A percentile compares a stretch with the other conserved stretches of the same genome.
Conservation (phyloP, 148 eudicot genomes). For the Tetragonia tetragonoides region DNA sequence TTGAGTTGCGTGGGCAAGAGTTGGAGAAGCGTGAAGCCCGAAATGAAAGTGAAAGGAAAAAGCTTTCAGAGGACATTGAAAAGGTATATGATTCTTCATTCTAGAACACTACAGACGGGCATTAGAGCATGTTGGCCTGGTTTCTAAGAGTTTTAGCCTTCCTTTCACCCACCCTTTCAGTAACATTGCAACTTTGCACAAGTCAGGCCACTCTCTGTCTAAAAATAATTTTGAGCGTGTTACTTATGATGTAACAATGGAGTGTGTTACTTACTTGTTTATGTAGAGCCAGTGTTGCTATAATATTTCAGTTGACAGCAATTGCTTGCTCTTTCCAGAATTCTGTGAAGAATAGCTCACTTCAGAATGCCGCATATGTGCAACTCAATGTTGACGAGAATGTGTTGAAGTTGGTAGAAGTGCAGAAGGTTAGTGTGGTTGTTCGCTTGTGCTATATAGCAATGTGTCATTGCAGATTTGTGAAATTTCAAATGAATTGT, state of each 20-base stretch:
- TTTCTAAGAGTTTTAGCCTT: too few relatives aligned
- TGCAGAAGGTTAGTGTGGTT: constrained; percentile 57
- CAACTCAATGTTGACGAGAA: constrained; percentile 75
- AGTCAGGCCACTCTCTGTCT: neutral
- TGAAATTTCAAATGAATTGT: neutral
- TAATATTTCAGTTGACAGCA: constrained; percentile 8
- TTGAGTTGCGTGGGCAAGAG: constrained; percentile 69
- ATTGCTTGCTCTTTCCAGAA: constrained; percentile 43
- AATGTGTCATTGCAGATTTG: constrained; percentile 5
- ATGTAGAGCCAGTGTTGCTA: neutral
- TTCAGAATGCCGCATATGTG: constrained; percentile 65
- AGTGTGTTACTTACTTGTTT: neutral
- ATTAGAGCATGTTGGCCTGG: too few relatives aligned
- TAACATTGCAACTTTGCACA: neutral
- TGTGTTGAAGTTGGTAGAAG: constrained; percentile 75
- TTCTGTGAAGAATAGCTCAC: constrained; percentile 55
- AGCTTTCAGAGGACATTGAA: constrained; percentile 76
- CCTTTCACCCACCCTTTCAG: neutral
- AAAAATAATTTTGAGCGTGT: neutral
- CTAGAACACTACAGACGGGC: too few relatives aligned
- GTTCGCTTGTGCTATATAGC: constrained; percentile 10
- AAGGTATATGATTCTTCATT: constrained; percentile 46
- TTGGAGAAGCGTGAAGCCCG: constrained; percentile 82
- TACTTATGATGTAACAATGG: neutral
- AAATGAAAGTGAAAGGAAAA: constrained; percentile 77